These are phyloP conservation scores for Quercus mongolica DNA, from an alignment of 306 rosid genomes.

Conservation along the genomic window DNA sequence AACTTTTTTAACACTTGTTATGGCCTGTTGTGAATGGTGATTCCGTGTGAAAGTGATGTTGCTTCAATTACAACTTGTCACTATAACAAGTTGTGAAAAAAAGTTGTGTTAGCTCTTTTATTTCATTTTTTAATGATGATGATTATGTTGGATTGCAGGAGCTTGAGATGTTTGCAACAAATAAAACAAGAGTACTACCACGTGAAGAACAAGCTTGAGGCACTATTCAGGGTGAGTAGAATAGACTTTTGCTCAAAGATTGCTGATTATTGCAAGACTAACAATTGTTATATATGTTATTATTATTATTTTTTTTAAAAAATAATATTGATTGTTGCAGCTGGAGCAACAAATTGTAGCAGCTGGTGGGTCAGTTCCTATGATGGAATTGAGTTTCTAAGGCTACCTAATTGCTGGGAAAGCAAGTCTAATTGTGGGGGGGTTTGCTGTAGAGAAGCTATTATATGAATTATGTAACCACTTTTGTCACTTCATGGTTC, in stretches of 20 bases:
- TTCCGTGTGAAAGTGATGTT: no score
- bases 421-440: constrained; percentile 18
- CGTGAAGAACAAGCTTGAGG: constrained; percentile 87
- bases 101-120: background rate
- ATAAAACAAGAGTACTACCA: constrained; percentile 77
- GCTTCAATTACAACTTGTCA: no score
- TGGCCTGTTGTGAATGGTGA: no score
- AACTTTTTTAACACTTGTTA: no score
- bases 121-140: constrained; percentile 8
- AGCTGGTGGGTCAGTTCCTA: constrained; percentile 93
- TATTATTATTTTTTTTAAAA: background rate
- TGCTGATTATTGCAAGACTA: background rate
- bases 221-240: constrained; percentile 62
- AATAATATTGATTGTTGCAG: constrained; percentile 45
- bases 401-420: constrained; percentile 6
- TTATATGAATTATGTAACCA: constrained; percentile 26
- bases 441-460: constrained; percentile 44
- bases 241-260: background rate
- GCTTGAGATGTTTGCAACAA: constrained; percentile 81
- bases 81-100: no score
- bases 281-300: background rate
- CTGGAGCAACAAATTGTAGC: constrained; percentile 86
- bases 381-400: constrained; percentile 51
- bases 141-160: constrained; percentile 44
- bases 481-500: constrained; percentile 29